Evolutionary conservation across 2,329 filamentous ascomycete species (phyloP), one percentile per base, ranked within the genome.

Genomic region (Sporothrix protearum): DNA sequence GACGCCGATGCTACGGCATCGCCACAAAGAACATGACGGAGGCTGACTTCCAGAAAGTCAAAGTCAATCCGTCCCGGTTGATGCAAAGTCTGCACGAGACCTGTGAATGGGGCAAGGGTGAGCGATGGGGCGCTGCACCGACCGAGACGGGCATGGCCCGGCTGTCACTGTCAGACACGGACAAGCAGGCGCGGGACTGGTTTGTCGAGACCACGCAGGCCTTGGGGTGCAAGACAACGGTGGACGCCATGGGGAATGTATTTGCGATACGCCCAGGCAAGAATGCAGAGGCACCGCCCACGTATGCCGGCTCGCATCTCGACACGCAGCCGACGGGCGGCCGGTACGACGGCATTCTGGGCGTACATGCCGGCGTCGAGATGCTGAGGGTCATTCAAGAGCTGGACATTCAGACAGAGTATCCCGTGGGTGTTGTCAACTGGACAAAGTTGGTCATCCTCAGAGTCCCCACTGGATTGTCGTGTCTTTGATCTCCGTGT

Each of bases 201-300:
- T 94, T 95, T 75, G 85, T 89, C 0, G 78, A 88, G 22, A 89
- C 88, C 0, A 88, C 87, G 1, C 80, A 87, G 76, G 81, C 81
- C 0, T 81, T 94, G 0, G 90, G 89, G 9, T 95, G 92, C 78
- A 83, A 84, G 2, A 84, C 91, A 6, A 89, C 85, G 0, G 80
- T 93, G 0, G 92, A 96, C 77, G 83, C 87, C 28, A 94, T 95
- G 87, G 92, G 92, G n/a, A 95, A 95, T 75, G 91, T 91, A 71
- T 95, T 95, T 78, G 92, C 92, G 0, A 83, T 92, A 3, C 85
- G 90, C 1, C 86, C 88, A 2, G 92, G 92, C 0, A 81, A 85
- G 70, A 80, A 81, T 4, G 83, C 86, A 0, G n/a, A 57, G 19
- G 86, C 87, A 0, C 83, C 87, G 0, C 83, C 91, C 0, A 91